Percentiles rank a stretch among this genome's conserved stretches.
Conservation (phyloP, 1,284 basidiomycete genomes). For the Puccinia horiana region DNA sequence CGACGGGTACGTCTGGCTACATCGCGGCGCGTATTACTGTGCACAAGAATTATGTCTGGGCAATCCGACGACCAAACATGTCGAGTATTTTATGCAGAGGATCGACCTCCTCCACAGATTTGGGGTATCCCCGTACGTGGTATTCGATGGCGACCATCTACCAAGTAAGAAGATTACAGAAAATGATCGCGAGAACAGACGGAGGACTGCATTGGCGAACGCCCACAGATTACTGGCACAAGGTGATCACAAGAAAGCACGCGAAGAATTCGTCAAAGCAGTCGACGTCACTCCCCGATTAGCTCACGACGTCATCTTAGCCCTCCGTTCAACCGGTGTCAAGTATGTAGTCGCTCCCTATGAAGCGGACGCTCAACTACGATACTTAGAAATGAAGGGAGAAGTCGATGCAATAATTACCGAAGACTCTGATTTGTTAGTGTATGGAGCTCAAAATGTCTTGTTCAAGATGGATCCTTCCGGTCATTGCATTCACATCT, state of each 20-base stretch:
- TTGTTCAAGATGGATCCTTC: conserved; percentile 80
- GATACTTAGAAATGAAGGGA: conserved; percentile 81
- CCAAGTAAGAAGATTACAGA: conserved; percentile 93
- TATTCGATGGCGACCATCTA: conserved; percentile 93
- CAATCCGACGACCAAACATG: conserved; percentile 68
- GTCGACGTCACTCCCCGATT: conserved; percentile 95
- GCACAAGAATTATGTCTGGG: conserved; percentile 60
- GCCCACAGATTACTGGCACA: conserved; percentile 74
- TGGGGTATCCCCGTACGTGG: conserved; percentile 83
- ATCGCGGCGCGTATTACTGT: conserved; percentile 87
- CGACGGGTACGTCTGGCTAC: conserved; percentile 96
- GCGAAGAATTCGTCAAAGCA: conserved; percentile 85
- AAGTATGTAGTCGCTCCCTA: conserved; percentile 93
- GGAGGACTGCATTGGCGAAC: conserved; percentile 60
- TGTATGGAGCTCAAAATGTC: conserved; percentile 82
- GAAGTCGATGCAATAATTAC: conserved; percentile 90
- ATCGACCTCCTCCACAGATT: conserved; percentile 82
- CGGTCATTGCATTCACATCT: conserved; percentile 75
- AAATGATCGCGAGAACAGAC: conserved; percentile 35
- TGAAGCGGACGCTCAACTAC: conserved; percentile 96
- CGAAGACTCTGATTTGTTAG: conserved; percentile 96
- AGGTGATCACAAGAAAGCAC: conserved; percentile 75
- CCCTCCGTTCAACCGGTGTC: conserved; percentile 74
- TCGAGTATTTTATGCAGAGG: conserved; percentile 91
- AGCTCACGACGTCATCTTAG: conserved; percentile 95